Conservation (phyloP, 306 rosid species). For the Vicia villosa region DNA sequence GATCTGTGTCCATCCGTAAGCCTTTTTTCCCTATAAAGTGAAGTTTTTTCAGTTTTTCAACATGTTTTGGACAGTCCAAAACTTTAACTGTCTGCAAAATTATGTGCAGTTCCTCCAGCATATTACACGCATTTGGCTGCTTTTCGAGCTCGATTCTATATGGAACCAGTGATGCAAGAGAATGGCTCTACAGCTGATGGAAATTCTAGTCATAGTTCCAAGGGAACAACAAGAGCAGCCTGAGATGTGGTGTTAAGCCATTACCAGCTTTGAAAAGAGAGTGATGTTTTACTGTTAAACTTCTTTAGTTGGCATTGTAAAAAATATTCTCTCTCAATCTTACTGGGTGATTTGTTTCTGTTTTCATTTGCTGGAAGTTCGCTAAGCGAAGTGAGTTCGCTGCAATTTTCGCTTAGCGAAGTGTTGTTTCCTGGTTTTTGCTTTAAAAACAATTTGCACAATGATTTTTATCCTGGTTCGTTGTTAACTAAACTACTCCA, state of each 20-base stretch:
- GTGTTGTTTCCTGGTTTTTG: too few relatives aligned
- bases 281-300: too few relatives aligned
- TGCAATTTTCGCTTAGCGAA: too few relatives aligned
- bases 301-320: too few relatives aligned
- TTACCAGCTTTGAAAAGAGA: slow-evolving; percentile 75
- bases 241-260: slow-evolving; percentile 69
- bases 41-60: slow-evolving; percentile 5
- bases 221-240: too few relatives aligned
- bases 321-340: too few relatives aligned
- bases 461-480: too few relatives aligned
- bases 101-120: slow-evolving; percentile 85
- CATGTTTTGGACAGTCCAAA: not conserved
- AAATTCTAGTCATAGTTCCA: not conserved
- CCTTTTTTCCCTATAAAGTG: slow-evolving; percentile 10
- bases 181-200: slow-evolving; percentile 57
- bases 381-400: too few relatives aligned
- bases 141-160: slow-evolving; percentile 85
- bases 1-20: slow-evolving; percentile 93
- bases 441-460: too few relatives aligned
- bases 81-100: slow-evolving; percentile 8
- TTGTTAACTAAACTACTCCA: too few relatives aligned
- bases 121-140: slow-evolving; percentile 97
- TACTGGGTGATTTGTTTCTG: too few relatives aligned
- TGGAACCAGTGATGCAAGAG: slow-evolving; percentile 85
- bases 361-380: too few relatives aligned